These are phyloP conservation scores for Dryadomyces quercus-mongolicae DNA, from an alignment of 2,329 filamentous ascomycete genomes.

Conservation along the genomic window DNA sequence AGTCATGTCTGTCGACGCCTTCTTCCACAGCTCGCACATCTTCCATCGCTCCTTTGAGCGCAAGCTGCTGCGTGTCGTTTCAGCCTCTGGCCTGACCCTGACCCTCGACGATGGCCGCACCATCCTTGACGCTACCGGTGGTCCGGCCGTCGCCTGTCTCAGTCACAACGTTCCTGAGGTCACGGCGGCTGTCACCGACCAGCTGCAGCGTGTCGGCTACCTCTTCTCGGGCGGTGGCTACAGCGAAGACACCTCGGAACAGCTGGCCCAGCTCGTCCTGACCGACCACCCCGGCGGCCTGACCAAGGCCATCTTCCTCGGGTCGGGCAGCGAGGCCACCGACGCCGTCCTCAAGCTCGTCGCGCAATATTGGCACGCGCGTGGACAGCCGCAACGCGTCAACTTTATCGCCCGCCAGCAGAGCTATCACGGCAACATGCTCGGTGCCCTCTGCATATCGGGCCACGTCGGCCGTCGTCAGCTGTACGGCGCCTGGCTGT, in stretches of 20 bases:
- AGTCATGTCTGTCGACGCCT: too few relatives aligned
- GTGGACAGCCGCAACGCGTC: conserved; percentile 35
- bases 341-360: conserved; percentile 58
- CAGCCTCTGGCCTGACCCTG: not conserved
- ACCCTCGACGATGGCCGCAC: conserved; percentile 28
- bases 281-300: conserved; percentile 24
- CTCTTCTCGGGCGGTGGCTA: conserved; percentile 10
- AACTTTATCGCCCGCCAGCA: conserved; percentile 53
- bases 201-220: conserved; percentile 24
- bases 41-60: too few relatives aligned
- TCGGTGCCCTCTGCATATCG: conserved; percentile 47
- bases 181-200: conserved; percentile 43
- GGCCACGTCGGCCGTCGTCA: conserved; percentile 29
- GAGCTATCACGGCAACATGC: conserved; percentile 61
- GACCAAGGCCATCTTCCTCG: conserved; percentile 23
- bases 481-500: conserved; percentile 14
- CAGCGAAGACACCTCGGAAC: conserved; percentile 36
- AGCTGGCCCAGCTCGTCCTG: conserved; percentile 35
- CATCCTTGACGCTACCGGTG: conserved; percentile 61
- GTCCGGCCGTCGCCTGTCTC: conserved; percentile 60
- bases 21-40: too few relatives aligned
- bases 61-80: too few relatives aligned
- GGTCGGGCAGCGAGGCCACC: conserved; percentile 51
- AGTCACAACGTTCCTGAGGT: conserved; percentile 55
- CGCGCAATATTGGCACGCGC: conserved; percentile 52